These are phyloP conservation scores for Fusarium subglutinans DNA, from an alignment of 2,329 filamentous ascomycete genomes.

Conservation along the genomic window DNA sequence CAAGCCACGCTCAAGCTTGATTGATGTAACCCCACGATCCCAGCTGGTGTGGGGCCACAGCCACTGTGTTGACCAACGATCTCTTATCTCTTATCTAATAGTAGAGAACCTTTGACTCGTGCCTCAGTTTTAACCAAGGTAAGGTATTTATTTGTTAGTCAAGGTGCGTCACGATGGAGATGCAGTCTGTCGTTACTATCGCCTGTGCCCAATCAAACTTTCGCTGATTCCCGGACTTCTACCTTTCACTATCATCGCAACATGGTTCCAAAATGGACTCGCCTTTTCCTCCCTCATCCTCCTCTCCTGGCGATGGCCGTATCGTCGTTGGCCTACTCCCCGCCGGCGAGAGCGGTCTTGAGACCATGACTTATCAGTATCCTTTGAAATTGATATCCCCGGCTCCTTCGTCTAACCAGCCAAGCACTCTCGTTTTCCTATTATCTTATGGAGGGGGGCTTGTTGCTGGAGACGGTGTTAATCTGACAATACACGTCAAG, in stretches of 20 bases:
- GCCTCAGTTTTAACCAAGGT: conserved; percentile 11
- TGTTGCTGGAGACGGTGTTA: conserved; percentile 85
- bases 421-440: conserved; percentile 83
- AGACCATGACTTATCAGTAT: conserved; percentile 86
- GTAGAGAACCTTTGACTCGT: conserved; percentile 8
- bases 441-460: conserved; percentile 95
- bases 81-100: conserved; percentile 31
- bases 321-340: conserved; percentile 80
- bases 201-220: not conserved
- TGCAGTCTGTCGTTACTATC: not conserved
- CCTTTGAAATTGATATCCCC: conserved; percentile 93
- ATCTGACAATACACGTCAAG: conserved; percentile 74
- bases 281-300: conserved; percentile 80
- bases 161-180: conserved; percentile 26
- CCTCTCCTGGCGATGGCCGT: conserved; percentile 78
- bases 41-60: conserved; percentile 22
- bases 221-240: not conserved
- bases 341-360: conserved; percentile 74
- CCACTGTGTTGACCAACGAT: conserved; percentile 27
- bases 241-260: conserved; percentile 15
- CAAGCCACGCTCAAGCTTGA: conserved; percentile 22
- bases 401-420: conserved; percentile 68
- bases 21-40: conserved; percentile 16
- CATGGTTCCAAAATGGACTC: conserved; percentile 59
- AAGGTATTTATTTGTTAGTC: conserved; percentile 14